Base-by-base conservation (phyloP, 2,329 filamentous ascomycete genomes). In the Aspergillus quadricinctus region DNA sequence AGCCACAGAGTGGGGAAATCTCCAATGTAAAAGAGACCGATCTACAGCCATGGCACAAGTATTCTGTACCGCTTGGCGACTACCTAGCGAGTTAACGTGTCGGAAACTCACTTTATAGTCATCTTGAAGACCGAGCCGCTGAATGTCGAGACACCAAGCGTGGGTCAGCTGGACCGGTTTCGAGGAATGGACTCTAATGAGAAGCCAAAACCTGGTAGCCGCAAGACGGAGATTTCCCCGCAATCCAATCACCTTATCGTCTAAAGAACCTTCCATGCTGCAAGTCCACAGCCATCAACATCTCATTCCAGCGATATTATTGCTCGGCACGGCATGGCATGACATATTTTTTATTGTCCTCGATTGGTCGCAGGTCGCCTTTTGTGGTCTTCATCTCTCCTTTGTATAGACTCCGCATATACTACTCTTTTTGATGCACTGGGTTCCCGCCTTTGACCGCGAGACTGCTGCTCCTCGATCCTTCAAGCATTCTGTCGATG, bases 321-420 rank as follows among this genome's bases (percentile, higher is more conserved):
- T 56, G 53, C 53, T 51, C 54, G 56, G 53, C 53, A 54, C 54
- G 56, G 53, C 43, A 53, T 54, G 49, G 31, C 49, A 40, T 31
- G 49, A 50, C 29, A 21, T 50, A 25, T 43, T 40, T 31, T 48
- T 48, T 54, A 29, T 48, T 43, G 45, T 54, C 43, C 43, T 45
- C 29, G 28, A 55, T 55, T 55, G 50, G 54, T 52, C 43, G 27
- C 45, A 51, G 51, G 45, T 53, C 43, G 35, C 50, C 53, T 50
- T 48, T 27, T 48, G 49, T 27, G 25, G 25, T 55, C 43, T 53
- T 7, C 29, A 31, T 54, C 40, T 28, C 50, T 25, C 27, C 49
- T 27, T 49, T 56, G 53, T 27, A 57, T 43, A 48, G 29, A 37
- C 5, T 9, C 48, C 48, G 37, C 43, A 48, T 19, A 45, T 23